Evolutionary conservation across 2,329 filamentous ascomycete genomes (phyloP), one percentile per base, ranked within the genome.

Genomic region (Aspergillus caelatus): DNA sequence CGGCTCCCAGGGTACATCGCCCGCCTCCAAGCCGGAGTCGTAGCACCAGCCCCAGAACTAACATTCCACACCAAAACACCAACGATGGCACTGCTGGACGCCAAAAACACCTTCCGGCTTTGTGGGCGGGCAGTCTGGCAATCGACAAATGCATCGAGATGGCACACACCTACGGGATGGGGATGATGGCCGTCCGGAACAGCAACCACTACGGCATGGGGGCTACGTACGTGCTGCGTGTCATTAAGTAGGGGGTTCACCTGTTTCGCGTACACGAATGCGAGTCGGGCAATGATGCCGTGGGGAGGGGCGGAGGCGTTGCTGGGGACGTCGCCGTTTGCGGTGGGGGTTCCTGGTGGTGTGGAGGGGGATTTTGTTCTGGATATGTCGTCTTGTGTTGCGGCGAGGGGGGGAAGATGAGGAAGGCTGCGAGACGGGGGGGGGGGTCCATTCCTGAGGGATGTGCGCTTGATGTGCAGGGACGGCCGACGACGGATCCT

Each of bases 171-270:
- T 52, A 52, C 26, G 46, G 46, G 2, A 26, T 30, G 26, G 46
- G 26, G 11, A 52, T 30, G 26, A 26, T 30, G 12, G 16, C 12
- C 11, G 46, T 52, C 3, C 21, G 28, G 7, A 26, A 52, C 28
- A 52, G 46, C 46, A 52, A 52, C 28, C 46, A 52, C 46, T 52
- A 52, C 46, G 46, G 46, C 2, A 52, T 52, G 46, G 46, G 26
- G 23, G 46, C 46, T 14, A 52, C 46, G 26, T 52, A 52, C 1
- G 46, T 52, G 12, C 46, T 52, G 0, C 46, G 26, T 5, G 46
- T 26, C 0, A n/a, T 52, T 4, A 2, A 30, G 46, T 3, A 30
- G 26, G 46, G 46, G 46, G 0, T 9, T 52, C 23, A 21, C 46
- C 0, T 52, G 46, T 4, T 30, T 30, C 14, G 46, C 46, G 26